Evolutionary conservation across 148 eudicot species (phyloP), one percentile per base, ranked within the genome.

Genomic region (Simmondsia chinensis): DNA sequence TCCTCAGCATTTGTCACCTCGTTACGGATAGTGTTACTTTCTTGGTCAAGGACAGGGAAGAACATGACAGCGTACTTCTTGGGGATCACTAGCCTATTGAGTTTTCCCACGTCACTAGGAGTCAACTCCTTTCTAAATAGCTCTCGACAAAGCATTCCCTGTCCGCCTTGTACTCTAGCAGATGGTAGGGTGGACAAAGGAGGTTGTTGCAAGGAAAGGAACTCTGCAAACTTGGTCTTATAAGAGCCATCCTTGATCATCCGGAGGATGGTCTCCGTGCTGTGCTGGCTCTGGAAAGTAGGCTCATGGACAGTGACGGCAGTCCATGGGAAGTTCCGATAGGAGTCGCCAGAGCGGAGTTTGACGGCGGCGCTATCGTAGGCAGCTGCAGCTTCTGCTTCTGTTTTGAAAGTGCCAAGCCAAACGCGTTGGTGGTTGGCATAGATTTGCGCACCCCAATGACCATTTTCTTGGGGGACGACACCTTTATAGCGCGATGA

Each of bases 371-470:
- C 82, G 7, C 74, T 75, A 17, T 75, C 82, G 11, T 75, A 75
- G 3, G 82, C 82, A 40, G 43, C 18, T 0, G 71, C 82, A 0
- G 77, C 82, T 5, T 50, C 61, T 4, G 0, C 47, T 44, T 71
- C 82, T 0, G 82, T 59, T 16, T 59, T 64, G 64, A 71, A 75
- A 5, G 82, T 75, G n/a, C 82, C 82, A 1, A 71, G 59, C 82
- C 82, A 71, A 6, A 65, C 40, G 2, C 73, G 57, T 2, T 39
- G 55, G 24, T 66, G 70, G 43, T 63, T 52, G 16, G 68, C 70
- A 36, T 75, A 71, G 2, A 75, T 71, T 35, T 75, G 77, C 0
- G 82, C 82, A 0, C 82, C 82, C 68, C 71, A 75, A 28, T 71
- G 48, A 4, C 82, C 82, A 21, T 71, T 75, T 1, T 50, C 64